Evolutionary conservation across 345 rosid species (phyloP), one percentile per base, ranked within the genome.

Genomic region (Lepidium aucheri): DNA sequence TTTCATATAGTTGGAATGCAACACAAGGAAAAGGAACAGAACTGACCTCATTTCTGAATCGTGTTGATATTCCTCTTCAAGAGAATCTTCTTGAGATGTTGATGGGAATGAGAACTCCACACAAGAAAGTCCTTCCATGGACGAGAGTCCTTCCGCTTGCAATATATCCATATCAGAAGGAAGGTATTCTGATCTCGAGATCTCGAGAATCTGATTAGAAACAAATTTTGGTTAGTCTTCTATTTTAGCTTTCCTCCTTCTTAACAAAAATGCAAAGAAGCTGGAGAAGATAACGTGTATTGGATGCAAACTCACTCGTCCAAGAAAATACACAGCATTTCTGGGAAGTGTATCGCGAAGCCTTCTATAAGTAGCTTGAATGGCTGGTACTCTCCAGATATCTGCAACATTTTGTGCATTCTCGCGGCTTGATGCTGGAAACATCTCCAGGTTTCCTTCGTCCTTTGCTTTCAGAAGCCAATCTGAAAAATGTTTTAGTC

Each of bases 121-220:
- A 83, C 57, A 74, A 22, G 86, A 85, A 62, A 85, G 86, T 49
- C 95, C 84, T 11, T 81, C 85, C 72, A 87, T 82, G 50, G 88
- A 74, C 22, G 86, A 52, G 11, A 84, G 76, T 65, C 96, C 96
- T 70, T 94, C 92, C 30, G 92, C 83, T 63, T 88, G 85, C 69
- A 94, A 67, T 69, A 90, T 83, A 77, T 94, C 99, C 82, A 79
- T 77, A 16, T 94, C 88, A 20, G 95, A 83, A 43, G 97, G 97
- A 67, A 77, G 80, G 32, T 88, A 94, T 60, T 79, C 86, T 64
- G 82, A 43, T 76, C 74, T 88, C 35, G 85, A 84, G 69, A 90
- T 77, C 81, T 86, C 99, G 62, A 74, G 82, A 73, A 92, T 90
- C 99, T 93, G 81, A 57, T 9, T 16, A 67, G 41, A 45, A 30